Conservation (phyloP, 2,329 filamentous ascomycete genomes). For the Stromatinia cepivora region DNA sequence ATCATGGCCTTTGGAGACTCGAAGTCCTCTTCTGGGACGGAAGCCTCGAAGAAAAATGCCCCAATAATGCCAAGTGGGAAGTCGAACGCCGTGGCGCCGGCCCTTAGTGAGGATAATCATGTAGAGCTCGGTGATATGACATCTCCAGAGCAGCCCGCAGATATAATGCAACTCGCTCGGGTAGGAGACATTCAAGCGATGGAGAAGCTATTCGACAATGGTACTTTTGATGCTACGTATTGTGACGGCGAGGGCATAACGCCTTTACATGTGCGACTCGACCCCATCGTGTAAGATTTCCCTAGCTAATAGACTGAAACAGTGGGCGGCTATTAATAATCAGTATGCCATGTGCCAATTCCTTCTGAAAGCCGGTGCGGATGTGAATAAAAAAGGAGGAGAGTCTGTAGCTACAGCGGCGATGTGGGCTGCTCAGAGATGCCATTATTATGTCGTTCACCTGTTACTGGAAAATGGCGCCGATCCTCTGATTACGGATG, state of each 20-base stretch:
- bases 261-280: constrained; percentile 75
- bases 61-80: constrained; percentile 59
- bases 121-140: constrained; percentile 42
- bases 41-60: constrained; percentile 30
- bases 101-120: constrained; percentile 49
- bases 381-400: constrained; percentile 93
- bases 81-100: constrained; percentile 52
- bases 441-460: constrained; percentile 95
- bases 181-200: constrained; percentile 83
- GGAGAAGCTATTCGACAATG: constrained; percentile 83
- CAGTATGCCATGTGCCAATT: constrained; percentile 97
- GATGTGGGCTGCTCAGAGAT: constrained; percentile 95
- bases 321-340: constrained; percentile 99
- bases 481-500: constrained; percentile 87
- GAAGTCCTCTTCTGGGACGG: constrained; percentile 28
- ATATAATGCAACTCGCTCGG: constrained; percentile 94
- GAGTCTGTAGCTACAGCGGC: constrained; percentile 92
- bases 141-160: constrained; percentile 43
- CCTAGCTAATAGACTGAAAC: constrained; percentile 24
- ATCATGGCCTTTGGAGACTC: constrained; percentile 35
- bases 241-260: constrained; percentile 92
- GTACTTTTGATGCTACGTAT: constrained; percentile 79
- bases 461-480: constrained; percentile 88
- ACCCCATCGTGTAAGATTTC: background rate
- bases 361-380: constrained; percentile 73